Conservation (phyloP, 192 early-diverging fungal species). For the Backusella tarrabulga region DNA sequence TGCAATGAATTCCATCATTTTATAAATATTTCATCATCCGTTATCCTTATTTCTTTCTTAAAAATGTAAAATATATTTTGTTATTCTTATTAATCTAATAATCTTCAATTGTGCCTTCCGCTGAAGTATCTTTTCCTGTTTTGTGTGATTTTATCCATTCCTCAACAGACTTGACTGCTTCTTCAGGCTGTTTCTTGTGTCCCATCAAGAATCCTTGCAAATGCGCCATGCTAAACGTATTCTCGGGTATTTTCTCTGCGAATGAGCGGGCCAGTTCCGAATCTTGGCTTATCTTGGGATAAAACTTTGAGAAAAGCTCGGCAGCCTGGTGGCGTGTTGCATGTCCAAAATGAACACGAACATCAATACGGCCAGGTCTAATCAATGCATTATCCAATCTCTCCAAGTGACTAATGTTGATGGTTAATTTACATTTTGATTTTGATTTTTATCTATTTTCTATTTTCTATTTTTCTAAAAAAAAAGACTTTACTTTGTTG, state of each 20-base stretch:
- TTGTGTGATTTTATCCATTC: slow-evolving; percentile 32
- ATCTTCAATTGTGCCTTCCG: background rate
- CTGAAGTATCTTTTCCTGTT: background rate
- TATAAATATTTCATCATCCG: background rate
- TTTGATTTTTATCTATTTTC: no score
- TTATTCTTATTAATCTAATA: background rate
- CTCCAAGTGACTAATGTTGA: slow-evolving; percentile 51
- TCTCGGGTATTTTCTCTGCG: slow-evolving; percentile 40
- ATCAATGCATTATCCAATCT: slow-evolving; percentile 75
- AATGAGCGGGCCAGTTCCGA: slow-evolving; percentile 35
- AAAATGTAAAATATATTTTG: background rate
- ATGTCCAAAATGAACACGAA: slow-evolving; percentile 56
- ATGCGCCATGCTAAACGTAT: slow-evolving; percentile 46
- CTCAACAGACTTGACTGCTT: slow-evolving; percentile 33
- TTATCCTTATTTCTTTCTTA: no score
- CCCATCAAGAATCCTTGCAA: slow-evolving; percentile 54
- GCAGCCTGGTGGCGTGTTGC: slow-evolving; percentile 55
- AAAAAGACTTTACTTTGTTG: slow-evolving; percentile 57
- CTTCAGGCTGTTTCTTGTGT: slow-evolving; percentile 42
- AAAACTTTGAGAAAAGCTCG: slow-evolving; percentile 70
- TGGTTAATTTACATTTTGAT: background rate
- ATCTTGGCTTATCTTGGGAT: slow-evolving; percentile 34
- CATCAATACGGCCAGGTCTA: slow-evolving; percentile 71
- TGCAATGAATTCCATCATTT: background rate
- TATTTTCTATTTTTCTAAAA: no score